Evolutionary conservation across 148 eudicot genomes (phyloP).

Genomic region (Pharnaceum exiguum): DNA sequence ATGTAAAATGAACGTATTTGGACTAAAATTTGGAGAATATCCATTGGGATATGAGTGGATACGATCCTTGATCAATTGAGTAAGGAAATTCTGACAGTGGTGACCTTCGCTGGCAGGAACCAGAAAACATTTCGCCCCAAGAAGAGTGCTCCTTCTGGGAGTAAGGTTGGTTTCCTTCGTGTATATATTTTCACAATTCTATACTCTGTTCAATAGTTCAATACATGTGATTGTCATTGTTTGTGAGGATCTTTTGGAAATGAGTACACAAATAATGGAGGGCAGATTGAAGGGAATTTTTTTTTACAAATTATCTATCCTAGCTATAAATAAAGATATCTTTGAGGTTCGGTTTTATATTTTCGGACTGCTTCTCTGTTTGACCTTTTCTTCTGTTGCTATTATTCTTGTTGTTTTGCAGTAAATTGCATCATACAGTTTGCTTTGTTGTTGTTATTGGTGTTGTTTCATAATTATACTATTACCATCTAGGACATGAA

Average conservation of each 20-base stretch:
- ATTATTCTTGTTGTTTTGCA: neutral
- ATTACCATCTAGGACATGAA: no score
- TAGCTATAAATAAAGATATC: constrained; percentile 7
- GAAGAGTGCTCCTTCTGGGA: constrained; percentile 96
- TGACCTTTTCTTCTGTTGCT: neutral
- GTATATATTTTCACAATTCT: neutral
- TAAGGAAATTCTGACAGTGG: constrained; percentile 4
- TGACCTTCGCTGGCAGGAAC: constrained; percentile 48
- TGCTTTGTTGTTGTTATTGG: no score
- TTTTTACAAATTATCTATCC: neutral
- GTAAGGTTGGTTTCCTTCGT: constrained; percentile 56
- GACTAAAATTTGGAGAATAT: constrained; percentile 15
- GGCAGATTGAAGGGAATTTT: neutral
- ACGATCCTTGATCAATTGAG: constrained; percentile 7
- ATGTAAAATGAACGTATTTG: neutral
- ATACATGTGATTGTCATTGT: constrained; percentile 5
- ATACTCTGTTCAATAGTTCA: neutral
- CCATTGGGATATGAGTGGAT: constrained; percentile 12
- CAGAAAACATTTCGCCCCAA: constrained; percentile 94
- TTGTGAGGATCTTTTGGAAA: constrained; percentile 4
- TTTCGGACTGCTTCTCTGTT: neutral
- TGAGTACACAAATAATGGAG: neutral
- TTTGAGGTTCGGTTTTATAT: constrained; percentile 13
- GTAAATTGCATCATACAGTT: no score
- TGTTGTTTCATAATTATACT: no score